phyloP scores from a whole-genome alignment of 1,284 basidiomycete genomes.

The Rhodotorula sp. region DNA sequence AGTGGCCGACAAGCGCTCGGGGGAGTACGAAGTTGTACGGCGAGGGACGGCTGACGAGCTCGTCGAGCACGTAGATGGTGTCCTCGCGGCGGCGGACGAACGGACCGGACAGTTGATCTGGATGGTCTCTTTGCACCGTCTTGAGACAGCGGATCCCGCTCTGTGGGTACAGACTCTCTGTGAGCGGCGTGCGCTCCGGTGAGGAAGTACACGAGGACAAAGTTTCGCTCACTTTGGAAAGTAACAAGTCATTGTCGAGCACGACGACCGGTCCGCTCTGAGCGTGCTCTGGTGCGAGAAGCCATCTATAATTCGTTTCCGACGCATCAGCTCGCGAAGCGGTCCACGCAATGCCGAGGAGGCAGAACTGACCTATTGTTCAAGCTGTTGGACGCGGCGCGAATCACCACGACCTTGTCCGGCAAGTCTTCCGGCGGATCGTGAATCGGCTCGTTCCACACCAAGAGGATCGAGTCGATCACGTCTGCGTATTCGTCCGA shows the following conservation, averaged over 20 bases:
- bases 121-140: background rate
- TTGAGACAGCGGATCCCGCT: slow-evolving; percentile 2
- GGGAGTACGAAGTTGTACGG: slow-evolving; percentile 6
- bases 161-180: background rate
- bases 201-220: background rate
- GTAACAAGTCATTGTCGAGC: slow-evolving; percentile 13
- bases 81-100: slow-evolving; percentile 4
- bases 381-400: slow-evolving; percentile 3
- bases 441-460: slow-evolving; percentile 12
- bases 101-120: slow-evolving; percentile 7
- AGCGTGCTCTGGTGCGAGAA: background rate
- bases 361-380: slow-evolving; percentile 12
- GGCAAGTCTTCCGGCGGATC: background rate
- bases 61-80: slow-evolving; percentile 4
- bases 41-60: background rate
- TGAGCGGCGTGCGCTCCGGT: background rate
- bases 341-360: background rate
- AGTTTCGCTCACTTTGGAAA: background rate
- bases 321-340: background rate
- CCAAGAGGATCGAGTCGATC: slow-evolving; percentile 3
- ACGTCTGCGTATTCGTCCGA: background rate
- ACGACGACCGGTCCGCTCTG: background rate
- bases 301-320: background rate
- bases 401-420: slow-evolving; percentile 1
- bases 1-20: background rate